Conservation (phyloP, 495 filamentous ascomycete genomes). For the Sabuloglossum arenarium region DNA sequence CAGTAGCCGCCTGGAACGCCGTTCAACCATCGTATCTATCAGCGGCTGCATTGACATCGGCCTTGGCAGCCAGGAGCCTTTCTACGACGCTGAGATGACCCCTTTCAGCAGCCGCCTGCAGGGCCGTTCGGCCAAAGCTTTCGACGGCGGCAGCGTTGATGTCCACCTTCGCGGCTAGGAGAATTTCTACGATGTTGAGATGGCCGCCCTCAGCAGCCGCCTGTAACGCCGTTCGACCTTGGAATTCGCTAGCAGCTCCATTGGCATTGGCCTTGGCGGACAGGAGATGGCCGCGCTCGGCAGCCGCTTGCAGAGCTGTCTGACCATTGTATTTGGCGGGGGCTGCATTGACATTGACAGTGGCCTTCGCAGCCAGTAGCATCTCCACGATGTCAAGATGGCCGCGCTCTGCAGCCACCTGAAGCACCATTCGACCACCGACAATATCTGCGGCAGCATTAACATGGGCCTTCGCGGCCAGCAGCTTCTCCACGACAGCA, state of each 20-base stretch:
- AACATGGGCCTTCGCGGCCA: no score
- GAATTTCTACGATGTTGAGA: neutral
- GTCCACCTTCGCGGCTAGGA: neutral
- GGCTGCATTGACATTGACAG: neutral
- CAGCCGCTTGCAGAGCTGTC: neutral
- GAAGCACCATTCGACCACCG: neutral
- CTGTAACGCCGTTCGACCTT: neutral
- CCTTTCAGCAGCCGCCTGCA: neutral
- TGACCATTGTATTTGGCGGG: neutral
- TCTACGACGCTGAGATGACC: neutral
- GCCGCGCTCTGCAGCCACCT: neutral
- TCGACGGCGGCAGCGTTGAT: neutral
- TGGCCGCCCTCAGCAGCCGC: neutral
- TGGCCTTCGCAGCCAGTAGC: neutral
- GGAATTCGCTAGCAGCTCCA: neutral
- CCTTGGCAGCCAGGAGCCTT: neutral
- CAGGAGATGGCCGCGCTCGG: neutral
- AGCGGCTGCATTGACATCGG: neutral
- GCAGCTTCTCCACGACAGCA: no score
- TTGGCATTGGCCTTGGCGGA: neutral
- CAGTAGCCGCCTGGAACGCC: neutral
- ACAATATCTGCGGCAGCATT: no score
- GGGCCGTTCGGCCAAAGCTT: neutral
- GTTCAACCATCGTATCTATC: neutral
- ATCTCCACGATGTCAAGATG: neutral